phyloP scores from a whole-genome alignment of 2,329 filamentous ascomycete species.

The Cladophialophora psammophila region DNA sequence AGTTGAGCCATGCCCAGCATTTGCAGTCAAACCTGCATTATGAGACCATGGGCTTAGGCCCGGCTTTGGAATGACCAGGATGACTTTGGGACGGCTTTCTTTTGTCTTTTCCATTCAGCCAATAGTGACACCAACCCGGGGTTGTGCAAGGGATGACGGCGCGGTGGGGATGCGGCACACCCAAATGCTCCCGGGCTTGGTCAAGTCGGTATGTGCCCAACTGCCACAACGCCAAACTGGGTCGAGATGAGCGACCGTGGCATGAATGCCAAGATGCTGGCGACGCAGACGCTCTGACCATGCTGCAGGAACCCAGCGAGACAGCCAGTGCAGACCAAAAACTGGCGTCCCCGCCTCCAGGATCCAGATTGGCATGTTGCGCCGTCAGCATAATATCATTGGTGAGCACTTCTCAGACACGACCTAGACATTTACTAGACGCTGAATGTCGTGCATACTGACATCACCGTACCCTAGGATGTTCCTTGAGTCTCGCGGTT shows the following conservation, averaged over 20 bases:
- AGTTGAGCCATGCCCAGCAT: slow-evolving; percentile 2
- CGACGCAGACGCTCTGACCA: slow-evolving; percentile 26
- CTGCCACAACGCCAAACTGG: slow-evolving; percentile 11
- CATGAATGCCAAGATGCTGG: slow-evolving; percentile 13
- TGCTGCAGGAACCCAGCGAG: slow-evolving; percentile 11
- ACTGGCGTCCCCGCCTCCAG: slow-evolving; percentile 7
- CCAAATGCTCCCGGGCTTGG: slow-evolving; percentile 6
- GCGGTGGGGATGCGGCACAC: slow-evolving; percentile 18
- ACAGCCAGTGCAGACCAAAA: slow-evolving; percentile 11
- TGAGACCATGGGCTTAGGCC: slow-evolving; percentile 5
- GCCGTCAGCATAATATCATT: neutral
- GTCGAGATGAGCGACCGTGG: slow-evolving; percentile 9
- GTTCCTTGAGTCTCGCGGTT: slow-evolving; percentile 4
- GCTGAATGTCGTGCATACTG: neutral
- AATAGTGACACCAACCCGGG: slow-evolving; percentile 21
- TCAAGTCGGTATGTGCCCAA: slow-evolving; percentile 15
- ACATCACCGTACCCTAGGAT: slow-evolving; percentile 14
- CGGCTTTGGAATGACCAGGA: neutral
- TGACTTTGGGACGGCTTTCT: neutral
- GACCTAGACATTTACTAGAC: neutral
- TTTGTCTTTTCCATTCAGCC: neutral
- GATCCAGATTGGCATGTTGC: slow-evolving; percentile 12
- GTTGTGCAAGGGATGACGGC: slow-evolving; percentile 17
- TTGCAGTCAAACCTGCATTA: slow-evolving; percentile 19
- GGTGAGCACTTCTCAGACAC: neutral